Evolutionary conservation across 345 rosid genomes (phyloP), one percentile per base, ranked within the genome.

Genomic region (Moricandia arvensis): DNA sequence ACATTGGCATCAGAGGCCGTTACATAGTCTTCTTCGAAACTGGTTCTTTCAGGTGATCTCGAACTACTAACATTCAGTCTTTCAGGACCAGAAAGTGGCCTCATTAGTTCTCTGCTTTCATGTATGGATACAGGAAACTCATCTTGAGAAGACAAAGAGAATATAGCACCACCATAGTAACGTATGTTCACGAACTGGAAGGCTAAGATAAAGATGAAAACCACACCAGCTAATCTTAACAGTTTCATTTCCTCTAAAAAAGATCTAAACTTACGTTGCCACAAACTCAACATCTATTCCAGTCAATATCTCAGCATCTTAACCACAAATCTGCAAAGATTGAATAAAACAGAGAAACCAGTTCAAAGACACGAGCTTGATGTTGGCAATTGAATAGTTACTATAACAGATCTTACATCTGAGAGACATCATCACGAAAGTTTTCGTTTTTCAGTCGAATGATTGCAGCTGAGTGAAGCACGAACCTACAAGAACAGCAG

Each of bases 151-250:
- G 90, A 65, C 29, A 85, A 12, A 47, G 83, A 79, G 12, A 84
- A 79, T 2, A 85, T 63, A 78, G 82, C 69, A 59, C 79, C 83
- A 43, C 82, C 85, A 59, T 57, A 77, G 18, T 81, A 79, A 0
- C 88, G 93, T 30, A 91, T 84, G 59, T 88, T 90, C 62, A 90
- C 31, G 77, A 59, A 86, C 45, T 87, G 97, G 82, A 91, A 80
- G 54, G 77, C 15, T 17, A 82, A 27, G 55, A 87, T 43, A 29
- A 83, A 58, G 5, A 76, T 68, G 77, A 93, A 79, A 62, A 74
- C 67, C 4, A 80, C 8, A 65, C 81, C 90, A 68, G 65, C 41
- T 62, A 85, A 60, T 83, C 89, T 78, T 17, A 89, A 77, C 78
- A 81, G 68, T 81, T 73, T 88, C 90, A 85, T 80, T 29, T 82